These are phyloP conservation scores for Tolypocladium sp. DNA, from an alignment of 2,329 filamentous ascomycete species.

Conservation along the genomic window DNA sequence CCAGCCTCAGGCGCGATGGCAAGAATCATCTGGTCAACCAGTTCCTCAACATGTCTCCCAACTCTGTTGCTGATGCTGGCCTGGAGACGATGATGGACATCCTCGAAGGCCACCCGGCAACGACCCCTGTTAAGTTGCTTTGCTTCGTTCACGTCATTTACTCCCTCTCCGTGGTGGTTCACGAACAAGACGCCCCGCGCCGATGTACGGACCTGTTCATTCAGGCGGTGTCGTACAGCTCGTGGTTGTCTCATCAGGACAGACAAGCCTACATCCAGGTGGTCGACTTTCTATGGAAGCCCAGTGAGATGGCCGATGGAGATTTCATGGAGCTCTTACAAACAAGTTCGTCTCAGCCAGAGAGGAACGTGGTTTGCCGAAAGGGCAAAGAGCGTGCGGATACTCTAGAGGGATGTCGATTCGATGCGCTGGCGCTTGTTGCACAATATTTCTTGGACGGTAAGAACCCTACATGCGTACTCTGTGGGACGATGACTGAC, in stretches of 20 bases:
- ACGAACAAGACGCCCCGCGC: constrained; percentile 27
- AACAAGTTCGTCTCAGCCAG: constrained; percentile 6
- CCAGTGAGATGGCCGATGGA: constrained; percentile 19
- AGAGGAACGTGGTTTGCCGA: constrained; percentile 13
- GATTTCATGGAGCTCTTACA: constrained; percentile 19
- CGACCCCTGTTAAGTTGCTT: constrained; percentile 33
- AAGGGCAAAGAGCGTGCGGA: constrained; percentile 34
- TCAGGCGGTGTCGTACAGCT: constrained; percentile 36
- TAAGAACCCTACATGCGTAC: constrained; percentile 14
- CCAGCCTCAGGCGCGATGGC: constrained; percentile 29
- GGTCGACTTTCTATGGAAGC: constrained; percentile 39
- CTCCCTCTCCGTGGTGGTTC: constrained; percentile 36
- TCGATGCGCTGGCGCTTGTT: constrained; percentile 30
- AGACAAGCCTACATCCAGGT: constrained; percentile 31
- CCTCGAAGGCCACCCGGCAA: constrained; percentile 25
- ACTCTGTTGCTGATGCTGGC: constrained; percentile 29
- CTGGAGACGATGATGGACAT: constrained; percentile 30
- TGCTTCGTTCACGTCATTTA: constrained; percentile 45
- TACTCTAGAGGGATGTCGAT: not conserved
- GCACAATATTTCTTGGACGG: constrained; percentile 43
- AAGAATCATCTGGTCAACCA: constrained; percentile 32
- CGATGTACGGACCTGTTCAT: constrained; percentile 32
- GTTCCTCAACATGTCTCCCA: constrained; percentile 28
- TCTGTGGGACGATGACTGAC: not conserved
- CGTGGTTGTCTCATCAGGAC: constrained; percentile 27